A percentile compares a stretch with the other conserved stretches of the same genome.
Evolutionary conservation across 257 asterid genomes (phyloP).

Genomic region (Solanum etuberosum): DNA sequence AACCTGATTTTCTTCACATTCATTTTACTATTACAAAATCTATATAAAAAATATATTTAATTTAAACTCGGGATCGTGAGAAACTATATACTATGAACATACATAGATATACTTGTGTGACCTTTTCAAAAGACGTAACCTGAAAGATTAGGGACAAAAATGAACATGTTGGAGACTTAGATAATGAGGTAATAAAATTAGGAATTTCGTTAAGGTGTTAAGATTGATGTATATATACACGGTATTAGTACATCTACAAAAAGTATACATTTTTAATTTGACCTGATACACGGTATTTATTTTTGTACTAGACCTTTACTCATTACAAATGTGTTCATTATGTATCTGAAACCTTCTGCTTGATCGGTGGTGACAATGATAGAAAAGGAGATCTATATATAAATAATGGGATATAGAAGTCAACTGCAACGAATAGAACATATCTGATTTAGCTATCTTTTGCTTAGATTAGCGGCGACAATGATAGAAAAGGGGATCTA

Average conservation of each 20-base stretch:
- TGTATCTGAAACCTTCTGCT: not conserved
- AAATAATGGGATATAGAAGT: not conserved
- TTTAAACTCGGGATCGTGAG: too few species aligned
- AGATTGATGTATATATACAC: not conserved
- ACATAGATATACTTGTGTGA: not conserved
- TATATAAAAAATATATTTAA: too few species aligned
- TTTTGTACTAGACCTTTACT: not conserved
- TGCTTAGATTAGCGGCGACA: too few species aligned
- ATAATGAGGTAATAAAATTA: not conserved
- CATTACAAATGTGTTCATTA: not conserved
- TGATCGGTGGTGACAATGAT: not conserved
- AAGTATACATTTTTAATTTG: too few species aligned
- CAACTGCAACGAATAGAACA: not conserved
- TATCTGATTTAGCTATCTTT: too few species aligned
- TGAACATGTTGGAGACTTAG: not conserved
- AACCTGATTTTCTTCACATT: not conserved
- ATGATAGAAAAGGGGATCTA: too few species aligned
- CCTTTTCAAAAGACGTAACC: too few species aligned
- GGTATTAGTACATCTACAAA: not conserved
- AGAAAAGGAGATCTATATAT: not conserved
- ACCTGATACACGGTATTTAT: not conserved
- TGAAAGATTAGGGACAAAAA: not conserved
- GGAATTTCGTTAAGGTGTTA: not conserved
- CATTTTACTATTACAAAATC: not conserved
- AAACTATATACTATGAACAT: not conserved